phyloP scores from a whole-genome alignment of 2,329 filamentous ascomycete genomes.

The Fusarium goolgardi region DNA sequence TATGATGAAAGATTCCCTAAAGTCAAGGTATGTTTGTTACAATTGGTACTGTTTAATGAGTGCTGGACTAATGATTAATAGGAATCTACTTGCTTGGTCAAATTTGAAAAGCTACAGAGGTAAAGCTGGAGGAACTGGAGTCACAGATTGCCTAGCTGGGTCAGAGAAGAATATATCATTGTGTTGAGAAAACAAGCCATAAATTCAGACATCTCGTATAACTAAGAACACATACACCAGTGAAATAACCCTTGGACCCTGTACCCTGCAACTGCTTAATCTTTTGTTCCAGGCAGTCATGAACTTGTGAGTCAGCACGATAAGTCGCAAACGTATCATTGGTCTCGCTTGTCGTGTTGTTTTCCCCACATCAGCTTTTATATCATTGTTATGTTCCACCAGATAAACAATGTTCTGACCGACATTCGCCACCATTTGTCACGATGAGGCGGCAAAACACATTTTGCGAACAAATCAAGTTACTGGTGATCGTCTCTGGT shows the following conservation, averaged over 20 bases:
- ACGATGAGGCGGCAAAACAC: not conserved
- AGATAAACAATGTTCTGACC: not conserved
- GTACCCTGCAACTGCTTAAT: not conserved
- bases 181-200: not conserved
- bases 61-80: not conserved
- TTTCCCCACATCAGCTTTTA: not conserved
- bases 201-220: not conserved
- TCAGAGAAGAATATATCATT: not conserved
- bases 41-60: accelerated
- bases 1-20: constrained; percentile 36
- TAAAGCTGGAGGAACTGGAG: not conserved
- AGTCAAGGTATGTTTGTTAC: constrained; percentile 14
- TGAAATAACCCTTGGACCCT: not conserved
- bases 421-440: not conserved
- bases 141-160: accelerated
- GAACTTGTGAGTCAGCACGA: not conserved
- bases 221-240: not conserved
- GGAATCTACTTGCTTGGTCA: constrained; percentile 38
- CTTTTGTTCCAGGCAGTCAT: not conserved
- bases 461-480: accelerated
- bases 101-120: constrained; percentile 20
- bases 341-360: not conserved
- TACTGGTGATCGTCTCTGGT: accelerated
- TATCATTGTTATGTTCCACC: not conserved
- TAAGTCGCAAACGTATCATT: not conserved